Conservation (phyloP, 139 green algal genomes). For the Limnomonas spitsbergensis region DNA sequence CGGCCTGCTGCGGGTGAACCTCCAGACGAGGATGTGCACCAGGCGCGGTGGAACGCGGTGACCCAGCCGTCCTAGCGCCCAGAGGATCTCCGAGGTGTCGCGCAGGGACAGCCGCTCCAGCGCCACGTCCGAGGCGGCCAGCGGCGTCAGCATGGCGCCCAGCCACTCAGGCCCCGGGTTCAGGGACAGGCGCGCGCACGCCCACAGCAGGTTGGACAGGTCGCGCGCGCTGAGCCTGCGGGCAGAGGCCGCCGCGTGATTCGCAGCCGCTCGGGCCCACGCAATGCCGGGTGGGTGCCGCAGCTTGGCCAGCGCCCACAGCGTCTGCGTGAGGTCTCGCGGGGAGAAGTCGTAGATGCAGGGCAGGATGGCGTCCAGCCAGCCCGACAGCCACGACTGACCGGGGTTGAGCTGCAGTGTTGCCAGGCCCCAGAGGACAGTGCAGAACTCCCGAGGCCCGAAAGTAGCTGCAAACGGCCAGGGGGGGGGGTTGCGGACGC, state of each 20-base stretch:
- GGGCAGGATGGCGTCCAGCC: neutral
- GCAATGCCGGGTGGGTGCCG: neutral
- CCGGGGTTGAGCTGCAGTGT: neutral
- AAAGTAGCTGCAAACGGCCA: neutral
- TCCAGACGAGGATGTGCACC: neutral
- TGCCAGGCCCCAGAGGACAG: neutral
- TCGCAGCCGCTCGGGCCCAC: neutral
- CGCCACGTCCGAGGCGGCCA: neutral
- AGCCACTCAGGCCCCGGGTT: neutral
- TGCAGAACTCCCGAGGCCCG: constrained; percentile 1
- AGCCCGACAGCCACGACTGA: neutral
- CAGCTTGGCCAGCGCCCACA: constrained; percentile 9
- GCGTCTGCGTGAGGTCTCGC: neutral
- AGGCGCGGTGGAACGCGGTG: neutral
- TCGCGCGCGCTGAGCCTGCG: neutral
- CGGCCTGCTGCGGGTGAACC: neutral
- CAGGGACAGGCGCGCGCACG: neutral
- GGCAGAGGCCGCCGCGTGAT: neutral
- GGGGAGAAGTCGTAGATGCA: neutral
- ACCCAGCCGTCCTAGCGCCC: neutral
- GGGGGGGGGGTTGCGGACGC: neutral
- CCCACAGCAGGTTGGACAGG: constrained; percentile 8
- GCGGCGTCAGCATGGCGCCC: neutral
- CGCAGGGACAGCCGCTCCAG: neutral
- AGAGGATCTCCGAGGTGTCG: neutral